Evolutionary conservation across 208 protist genomes (phyloP), one percentile per base, ranked within the genome.

Genomic region (Crithidia bombi): DNA sequence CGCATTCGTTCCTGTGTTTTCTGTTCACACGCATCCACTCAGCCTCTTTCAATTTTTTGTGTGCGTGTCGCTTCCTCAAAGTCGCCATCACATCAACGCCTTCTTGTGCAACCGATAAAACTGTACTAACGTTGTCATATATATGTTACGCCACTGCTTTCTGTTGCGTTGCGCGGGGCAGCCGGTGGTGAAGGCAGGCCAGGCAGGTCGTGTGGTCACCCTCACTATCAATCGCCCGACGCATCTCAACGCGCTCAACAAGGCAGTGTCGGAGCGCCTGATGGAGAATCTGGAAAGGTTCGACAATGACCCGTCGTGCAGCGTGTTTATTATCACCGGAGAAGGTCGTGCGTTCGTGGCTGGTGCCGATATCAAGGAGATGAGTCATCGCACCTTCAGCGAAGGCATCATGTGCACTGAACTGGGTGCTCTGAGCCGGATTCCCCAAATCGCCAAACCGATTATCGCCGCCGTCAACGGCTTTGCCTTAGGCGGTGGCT

Each of bases 321-420:
- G 79, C 70, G 86, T 78, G 15, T 93, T 98, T 30, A 87, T 99
- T 46, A 63, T 99, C 43, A 99, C 97, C 2, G 97, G 96, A 26
- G 90, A 67, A 32, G 90, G 96, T 11, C 95, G 97, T 44, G 92
- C 98, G 0, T 99, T 99, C 75, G 96, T 97, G 38, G 96, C 97
- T 6, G 97, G 98, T 47, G 97, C 97, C 3, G 96, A 99, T 76
- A 98, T 98, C 67, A 99, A 99, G 75, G 80, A 93, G 58, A 98
- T 99, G 97, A 64, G 73, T 49, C 69, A 83, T 15, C 63, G 76
- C 54, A 83, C 35, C 32, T 96, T 94, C 57, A 72, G 83, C 33
- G 92, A 98, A 11, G 78, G 82, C 32, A 81, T 96, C 59, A 78
- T 84, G 35, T 55, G 67, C 32, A 83, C 95, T 78, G 85, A 96